Evolutionary conservation across 2,329 filamentous ascomycete species (phyloP).

Genomic region (Pseudogymnoascus sp.): DNA sequence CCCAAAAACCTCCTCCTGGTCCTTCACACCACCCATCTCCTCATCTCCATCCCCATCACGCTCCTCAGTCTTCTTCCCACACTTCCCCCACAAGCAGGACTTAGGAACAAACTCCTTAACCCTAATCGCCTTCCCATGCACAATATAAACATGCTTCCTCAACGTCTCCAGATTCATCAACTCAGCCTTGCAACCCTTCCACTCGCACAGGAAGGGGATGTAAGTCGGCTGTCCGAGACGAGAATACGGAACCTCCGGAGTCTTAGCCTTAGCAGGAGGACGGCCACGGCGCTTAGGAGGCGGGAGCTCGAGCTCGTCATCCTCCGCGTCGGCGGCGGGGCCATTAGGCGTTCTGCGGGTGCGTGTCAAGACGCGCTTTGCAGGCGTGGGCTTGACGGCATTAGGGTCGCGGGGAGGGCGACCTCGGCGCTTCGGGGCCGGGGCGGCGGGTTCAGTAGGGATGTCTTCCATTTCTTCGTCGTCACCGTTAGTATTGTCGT

Average conservation of each 20-base stretch:
- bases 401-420: background rate
- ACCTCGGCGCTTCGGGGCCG: background rate
- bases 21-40: background rate
- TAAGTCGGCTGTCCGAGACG: constrained; percentile 32
- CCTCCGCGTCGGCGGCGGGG: background rate
- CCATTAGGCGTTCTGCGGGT: background rate
- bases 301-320: background rate
- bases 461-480: background rate
- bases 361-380: background rate
- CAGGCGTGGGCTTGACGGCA: background rate
- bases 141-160: constrained; percentile 40
- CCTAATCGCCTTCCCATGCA: constrained; percentile 33
- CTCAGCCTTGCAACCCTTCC: constrained; percentile 49
- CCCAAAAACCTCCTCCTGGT: constrained; percentile 13
- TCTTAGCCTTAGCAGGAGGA: background rate
- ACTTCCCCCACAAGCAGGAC: constrained; percentile 33
- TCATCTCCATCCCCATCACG: constrained; percentile 17
- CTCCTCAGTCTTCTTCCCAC: constrained; percentile 20
- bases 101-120: background rate
- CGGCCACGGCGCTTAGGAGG: background rate
- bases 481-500: background rate
- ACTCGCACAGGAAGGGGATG: constrained; percentile 50
- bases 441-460: background rate
- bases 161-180: constrained; percentile 54
- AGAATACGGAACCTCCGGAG: background rate